Evolutionary conservation across 371 early-diverging fungal genomes (phyloP), one percentile per base, ranked within the genome.

Genomic region (Apophysomyces sp.): DNA sequence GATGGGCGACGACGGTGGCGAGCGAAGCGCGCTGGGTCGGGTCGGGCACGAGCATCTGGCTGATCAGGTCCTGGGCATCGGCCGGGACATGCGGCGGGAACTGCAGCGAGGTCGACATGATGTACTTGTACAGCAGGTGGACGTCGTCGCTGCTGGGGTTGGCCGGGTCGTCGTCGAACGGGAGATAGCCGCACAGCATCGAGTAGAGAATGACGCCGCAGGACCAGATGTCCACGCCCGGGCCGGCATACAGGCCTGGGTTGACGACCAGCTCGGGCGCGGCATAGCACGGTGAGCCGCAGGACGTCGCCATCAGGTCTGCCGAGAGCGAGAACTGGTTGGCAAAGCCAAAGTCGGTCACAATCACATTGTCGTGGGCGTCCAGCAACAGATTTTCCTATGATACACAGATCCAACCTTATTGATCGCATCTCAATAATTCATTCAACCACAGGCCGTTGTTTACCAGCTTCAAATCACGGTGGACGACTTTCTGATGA

Each of bases 321-420:
- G 76, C 78, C 28, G 71, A 63, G 30, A 68, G 73, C 41, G 85
- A 78, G 65, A 89, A 92, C 67, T 92, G 86, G 74, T 98, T 98
- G 21, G 96, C 95, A 66, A 99, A 95, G 15, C 99, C 99, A 88
- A 98, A 98, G 69, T 98, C 99, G 8, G 95, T 96, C 63, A 99
- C 91, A 63, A 94, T 91, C 28, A 97, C 89, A 74, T 92, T 89
- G 44, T 89, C 80, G 64, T 92, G 76, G 41, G 83, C 83, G 76
- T 94, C 93, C 58, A 94, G 78, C 52, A 95, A 72, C 54, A 95
- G 68, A 68, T 95, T 96, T 77, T 96, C 96, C 90, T 89, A 31
- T 55, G 32, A 65, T n/a, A 16, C n/a, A 44, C 28, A 80, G 62
- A 39, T n/a, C 68, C 69, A 39, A 73, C 71, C 92, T 92, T 55